Evolutionary conservation across 345 rosid genomes (phyloP).

Genomic region (Hibiscus syriacus): DNA sequence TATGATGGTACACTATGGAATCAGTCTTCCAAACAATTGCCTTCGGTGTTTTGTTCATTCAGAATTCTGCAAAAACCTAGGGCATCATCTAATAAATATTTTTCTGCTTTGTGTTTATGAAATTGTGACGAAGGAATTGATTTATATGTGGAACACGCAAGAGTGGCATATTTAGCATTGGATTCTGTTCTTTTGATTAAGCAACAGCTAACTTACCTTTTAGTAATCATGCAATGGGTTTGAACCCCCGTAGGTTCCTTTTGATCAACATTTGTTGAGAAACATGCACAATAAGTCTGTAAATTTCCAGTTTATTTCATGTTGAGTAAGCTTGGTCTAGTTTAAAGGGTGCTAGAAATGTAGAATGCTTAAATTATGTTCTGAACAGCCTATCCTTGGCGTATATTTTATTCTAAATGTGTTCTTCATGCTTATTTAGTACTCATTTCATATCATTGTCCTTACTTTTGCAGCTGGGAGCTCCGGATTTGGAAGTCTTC

Average conservation of each 20-base stretch:
- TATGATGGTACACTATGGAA: slow-evolving; percentile 55
- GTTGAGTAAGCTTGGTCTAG: no score
- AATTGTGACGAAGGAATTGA: slow-evolving; percentile 1
- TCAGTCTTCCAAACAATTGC: background rate
- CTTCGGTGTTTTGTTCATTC: background rate
- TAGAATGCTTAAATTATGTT: no score
- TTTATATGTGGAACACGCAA: background rate
- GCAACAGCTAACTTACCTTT: no score
- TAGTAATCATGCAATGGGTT: background rate
- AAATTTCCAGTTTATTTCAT: no score
- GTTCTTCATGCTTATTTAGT: background rate
- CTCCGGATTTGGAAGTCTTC: slow-evolving; percentile 77
- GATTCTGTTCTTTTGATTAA: background rate
- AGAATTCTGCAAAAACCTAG: background rate
- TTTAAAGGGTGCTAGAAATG: no score
- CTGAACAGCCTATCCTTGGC: background rate
- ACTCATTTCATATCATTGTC: background rate
- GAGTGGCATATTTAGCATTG: background rate
- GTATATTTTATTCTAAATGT: slow-evolving; percentile 3
- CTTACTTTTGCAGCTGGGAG: slow-evolving; percentile 57
- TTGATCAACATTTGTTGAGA: background rate
- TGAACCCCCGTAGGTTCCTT: background rate
- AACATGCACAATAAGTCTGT: no score
- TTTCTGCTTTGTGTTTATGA: background rate
- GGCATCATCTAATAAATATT: background rate